Base-by-base conservation (phyloP, 2,329 filamentous ascomycete species). In the Aureobasidium zeae region DNA sequence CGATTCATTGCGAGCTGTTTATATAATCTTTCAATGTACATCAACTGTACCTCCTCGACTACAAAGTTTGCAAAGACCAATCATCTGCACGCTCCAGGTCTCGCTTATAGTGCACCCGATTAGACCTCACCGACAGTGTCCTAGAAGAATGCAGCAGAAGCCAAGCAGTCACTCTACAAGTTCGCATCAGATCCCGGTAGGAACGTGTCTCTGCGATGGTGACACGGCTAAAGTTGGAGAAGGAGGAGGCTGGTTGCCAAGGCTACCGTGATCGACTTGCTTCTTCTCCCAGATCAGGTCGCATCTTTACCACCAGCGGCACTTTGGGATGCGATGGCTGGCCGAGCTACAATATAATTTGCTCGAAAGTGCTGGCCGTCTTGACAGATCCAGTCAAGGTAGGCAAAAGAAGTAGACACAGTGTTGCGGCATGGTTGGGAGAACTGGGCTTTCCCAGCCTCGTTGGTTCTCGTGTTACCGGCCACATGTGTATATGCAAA, bases 11-110 rank as follows among this genome's bases (percentile, higher is more conserved):
- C 31, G 20, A 25, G 13, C 15, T 43, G 39, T 43, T 28, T 21
- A 21, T 34, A 43, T 33, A 43, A n/a, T n/a, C n/a, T n/a, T n/a
- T n/a, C n/a, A n/a, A 43, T 19, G 39, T 43, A 43, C 33, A 45
- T 45, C 33, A 36, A 45, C 42, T 45, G 33, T 45, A 37, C 42
- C n/a, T n/a, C n/a, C n/a, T n/a, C n/a, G 25, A 25, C 28, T 24
- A 35, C 15, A 36, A 37, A 28, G 13, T 34, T 12, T n/a, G n/a
- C n/a, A 19, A 15, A 30, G 12, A 30, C 8, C 2, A 5, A 32
- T 42, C 16, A 33, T 34, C 15, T 4, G 31, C 37, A 19, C n/a
- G n/a, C n/a, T n/a, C n/a, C n/a, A n/a, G n/a, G n/a, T n/a, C n/a
- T n/a, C n/a, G n/a, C n/a, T n/a, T n/a, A n/a, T n/a, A n/a, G n/a